These are phyloP conservation scores for Oryza longistaminata DNA, from an alignment of 176 grass and related monocot genomes.

Conservation along the genomic window DNA sequence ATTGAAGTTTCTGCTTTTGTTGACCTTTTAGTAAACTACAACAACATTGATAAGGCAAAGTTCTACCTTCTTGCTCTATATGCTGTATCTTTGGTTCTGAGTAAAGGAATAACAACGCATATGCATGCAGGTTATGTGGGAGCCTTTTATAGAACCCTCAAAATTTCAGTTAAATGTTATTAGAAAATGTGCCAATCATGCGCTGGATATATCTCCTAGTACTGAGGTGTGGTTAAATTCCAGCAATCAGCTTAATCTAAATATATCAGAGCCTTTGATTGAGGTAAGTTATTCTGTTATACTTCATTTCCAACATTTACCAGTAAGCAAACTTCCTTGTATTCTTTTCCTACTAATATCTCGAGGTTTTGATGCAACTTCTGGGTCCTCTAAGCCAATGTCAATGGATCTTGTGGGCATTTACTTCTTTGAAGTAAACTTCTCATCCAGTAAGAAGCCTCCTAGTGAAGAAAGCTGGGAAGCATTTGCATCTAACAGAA, in stretches of 20 bases:
- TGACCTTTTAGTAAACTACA: conserved; percentile 95
- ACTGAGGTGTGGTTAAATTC: conserved; percentile 80
- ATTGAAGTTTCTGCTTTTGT: conserved; percentile 65
- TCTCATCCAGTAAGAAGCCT: conserved; percentile 73
- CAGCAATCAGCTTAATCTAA: conserved; percentile 81
- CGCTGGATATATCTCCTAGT: conserved; percentile 54
- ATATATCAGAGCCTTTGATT: conserved; percentile 94
- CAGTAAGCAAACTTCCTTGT: neutral
- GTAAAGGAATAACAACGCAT: conserved; percentile 37
- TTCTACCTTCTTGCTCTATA: conserved; percentile 24
- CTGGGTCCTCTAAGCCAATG: conserved; percentile 70
- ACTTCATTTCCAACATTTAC: neutral
- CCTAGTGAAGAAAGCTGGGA: conserved; percentile 45
- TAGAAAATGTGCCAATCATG: conserved; percentile 62
- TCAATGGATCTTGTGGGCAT: conserved; percentile 97
- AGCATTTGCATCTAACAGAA: conserved; percentile 47
- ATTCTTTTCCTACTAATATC: neutral
- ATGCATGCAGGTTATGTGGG: conserved; percentile 90
- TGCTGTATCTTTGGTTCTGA: conserved; percentile 27
- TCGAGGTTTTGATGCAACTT: conserved; percentile 73
- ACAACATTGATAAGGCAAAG: conserved; percentile 97
- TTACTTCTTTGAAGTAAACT: conserved; percentile 90
- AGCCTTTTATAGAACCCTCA: conserved; percentile 95
- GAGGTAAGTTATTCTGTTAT: conserved; percentile 61
- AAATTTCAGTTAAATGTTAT: conserved; percentile 68